A percentile compares a stretch with the other conserved stretches of the same genome.
phyloP scores from a whole-genome alignment of 2,329 filamentous ascomycete genomes.

The Colletotrichum australisinense region DNA sequence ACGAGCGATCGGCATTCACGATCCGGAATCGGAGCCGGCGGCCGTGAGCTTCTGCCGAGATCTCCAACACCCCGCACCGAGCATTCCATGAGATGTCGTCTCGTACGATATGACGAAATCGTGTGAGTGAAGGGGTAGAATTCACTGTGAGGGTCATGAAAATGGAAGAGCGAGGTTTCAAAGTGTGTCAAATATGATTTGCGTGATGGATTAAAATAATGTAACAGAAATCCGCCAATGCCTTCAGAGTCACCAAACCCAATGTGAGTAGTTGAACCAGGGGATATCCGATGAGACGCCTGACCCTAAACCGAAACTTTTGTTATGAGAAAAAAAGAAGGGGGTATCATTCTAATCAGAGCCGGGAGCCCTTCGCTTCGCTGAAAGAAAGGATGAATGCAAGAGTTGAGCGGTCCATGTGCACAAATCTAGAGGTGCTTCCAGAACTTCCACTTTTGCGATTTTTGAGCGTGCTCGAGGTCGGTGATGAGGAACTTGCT shows the following conservation, averaged over 20 bases:
- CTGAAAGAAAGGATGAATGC: slow-evolving; percentile 9
- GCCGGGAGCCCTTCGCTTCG: slow-evolving; percentile 4
- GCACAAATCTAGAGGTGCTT: slow-evolving; percentile 20
- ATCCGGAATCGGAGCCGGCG: slow-evolving; percentile 7
- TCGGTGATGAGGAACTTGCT: slow-evolving; percentile 35
- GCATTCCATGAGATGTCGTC: neutral
- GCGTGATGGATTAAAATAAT: neutral
- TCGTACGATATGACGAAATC: neutral
- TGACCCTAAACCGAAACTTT: slow-evolving; percentile 1
- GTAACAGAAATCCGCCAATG: neutral
- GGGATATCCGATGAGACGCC: neutral
- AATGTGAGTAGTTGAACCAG: neutral
- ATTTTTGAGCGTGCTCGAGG: slow-evolving; percentile 18
- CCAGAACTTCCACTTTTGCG: slow-evolving; percentile 39
- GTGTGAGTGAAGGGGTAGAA: accelerated
- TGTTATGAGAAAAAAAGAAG: slow-evolving; percentile 2
- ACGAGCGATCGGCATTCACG: neutral
- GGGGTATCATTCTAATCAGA: slow-evolving; percentile 35
- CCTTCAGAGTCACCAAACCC: neutral
- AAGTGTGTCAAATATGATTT: neutral
- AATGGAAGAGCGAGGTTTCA: too few relatives aligned
- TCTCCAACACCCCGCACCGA: neutral
- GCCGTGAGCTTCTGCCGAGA: neutral
- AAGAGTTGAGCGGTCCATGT: neutral
- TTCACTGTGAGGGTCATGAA: neutral